Conservation (phyloP, 805 yeast species). For the Wickerhamomyces ciferrii region DNA sequence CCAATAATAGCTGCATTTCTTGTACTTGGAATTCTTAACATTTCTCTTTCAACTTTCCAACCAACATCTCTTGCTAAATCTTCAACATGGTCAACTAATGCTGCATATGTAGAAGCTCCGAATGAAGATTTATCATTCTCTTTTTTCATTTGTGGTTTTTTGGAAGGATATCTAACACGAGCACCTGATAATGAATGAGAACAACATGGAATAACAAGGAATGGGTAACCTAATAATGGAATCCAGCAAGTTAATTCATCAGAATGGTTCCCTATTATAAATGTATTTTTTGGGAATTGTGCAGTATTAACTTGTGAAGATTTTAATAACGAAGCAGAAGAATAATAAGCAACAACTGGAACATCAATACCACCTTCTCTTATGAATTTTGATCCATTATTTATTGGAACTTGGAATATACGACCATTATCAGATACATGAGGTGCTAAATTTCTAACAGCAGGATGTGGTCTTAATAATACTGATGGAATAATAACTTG, state of each 20-base stretch:
- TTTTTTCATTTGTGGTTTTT: constrained; percentile 12
- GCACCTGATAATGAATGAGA: constrained; percentile 83
- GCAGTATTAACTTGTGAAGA: constrained; percentile 56
- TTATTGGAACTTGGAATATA: constrained; percentile 40
- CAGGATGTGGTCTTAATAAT: constrained; percentile 66
- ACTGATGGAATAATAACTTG: constrained; percentile 81
- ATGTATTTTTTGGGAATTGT: constrained; percentile 66
- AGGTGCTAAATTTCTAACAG: constrained; percentile 46
- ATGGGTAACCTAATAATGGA: constrained; percentile 81
- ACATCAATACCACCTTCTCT: constrained; percentile 22
- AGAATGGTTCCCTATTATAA: constrained; percentile 89
- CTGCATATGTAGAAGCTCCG: constrained; percentile 68
- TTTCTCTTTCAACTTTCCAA: constrained; percentile 82
- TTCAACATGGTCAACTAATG: constrained; percentile 81
- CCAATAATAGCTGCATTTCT: constrained; percentile 90
- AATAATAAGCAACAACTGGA: constrained; percentile 48
- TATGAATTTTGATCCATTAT: constrained; percentile 7
- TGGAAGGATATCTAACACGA: constrained; percentile 57
- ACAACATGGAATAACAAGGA: constrained; percentile 92
- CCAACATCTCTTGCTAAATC: constrained; percentile 64
- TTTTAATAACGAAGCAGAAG: constrained; percentile 34
- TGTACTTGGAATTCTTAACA: constrained; percentile 90
- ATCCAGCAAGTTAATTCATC: constrained; percentile 96
- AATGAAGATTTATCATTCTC: constrained; percentile 18
- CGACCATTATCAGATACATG: constrained; percentile 56